Percentiles rank a stretch among this genome's conserved stretches.
Conservation (phyloP, 192 early-diverging fungal species). For the Jimgerdemannia flammicorona region DNA sequence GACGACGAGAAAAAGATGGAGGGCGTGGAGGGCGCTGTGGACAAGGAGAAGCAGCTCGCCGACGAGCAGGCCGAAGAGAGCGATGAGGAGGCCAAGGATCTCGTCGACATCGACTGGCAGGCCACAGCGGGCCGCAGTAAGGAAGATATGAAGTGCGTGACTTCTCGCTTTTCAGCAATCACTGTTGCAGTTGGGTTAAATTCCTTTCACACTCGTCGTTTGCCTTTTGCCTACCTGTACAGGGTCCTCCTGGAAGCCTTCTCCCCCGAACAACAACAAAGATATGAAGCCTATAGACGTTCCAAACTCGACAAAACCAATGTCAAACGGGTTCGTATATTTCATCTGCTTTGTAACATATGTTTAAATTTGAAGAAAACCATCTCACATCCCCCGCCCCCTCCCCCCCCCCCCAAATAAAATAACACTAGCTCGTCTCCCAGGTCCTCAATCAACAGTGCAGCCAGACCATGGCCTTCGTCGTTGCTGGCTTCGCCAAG, state of each 20-base stretch:
- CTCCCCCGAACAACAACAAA: slow-evolving; percentile 64
- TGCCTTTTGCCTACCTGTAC: not conserved
- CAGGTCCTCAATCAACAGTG: slow-evolving; percentile 70
- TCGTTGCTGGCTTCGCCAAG: slow-evolving; percentile 86
- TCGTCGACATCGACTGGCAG: slow-evolving; percentile 44
- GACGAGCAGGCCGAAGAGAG: slow-evolving; percentile 41
- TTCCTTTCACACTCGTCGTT: not conserved
- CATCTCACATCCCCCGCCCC: not conserved
- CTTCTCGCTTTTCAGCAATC: not conserved
- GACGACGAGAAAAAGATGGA: slow-evolving; percentile 1
- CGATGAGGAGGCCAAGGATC: slow-evolving; percentile 47
- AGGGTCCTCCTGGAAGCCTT: slow-evolving; percentile 64
- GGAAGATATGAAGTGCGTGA: slow-evolving; percentile 50
- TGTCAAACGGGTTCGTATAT: slow-evolving; percentile 62
- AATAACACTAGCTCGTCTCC: slow-evolving; percentile 43
- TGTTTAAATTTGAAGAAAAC: not conserved
- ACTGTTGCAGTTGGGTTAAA: not conserved
- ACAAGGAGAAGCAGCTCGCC: slow-evolving; percentile 2
- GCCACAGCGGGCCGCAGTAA: slow-evolving; percentile 40
- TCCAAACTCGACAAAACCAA: slow-evolving; percentile 72
- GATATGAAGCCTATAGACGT: slow-evolving; percentile 81
- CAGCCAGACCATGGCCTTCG: slow-evolving; percentile 68
- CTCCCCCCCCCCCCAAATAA: not conserved
- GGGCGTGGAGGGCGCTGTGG: slow-evolving; percentile 13
- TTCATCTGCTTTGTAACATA: not conserved